Percentiles rank a stretch among this genome's conserved stretches.
These are phyloP conservation scores for Xylaria cubensis DNA, from an alignment of 495 filamentous ascomycete species.

Conservation along the genomic window DNA sequence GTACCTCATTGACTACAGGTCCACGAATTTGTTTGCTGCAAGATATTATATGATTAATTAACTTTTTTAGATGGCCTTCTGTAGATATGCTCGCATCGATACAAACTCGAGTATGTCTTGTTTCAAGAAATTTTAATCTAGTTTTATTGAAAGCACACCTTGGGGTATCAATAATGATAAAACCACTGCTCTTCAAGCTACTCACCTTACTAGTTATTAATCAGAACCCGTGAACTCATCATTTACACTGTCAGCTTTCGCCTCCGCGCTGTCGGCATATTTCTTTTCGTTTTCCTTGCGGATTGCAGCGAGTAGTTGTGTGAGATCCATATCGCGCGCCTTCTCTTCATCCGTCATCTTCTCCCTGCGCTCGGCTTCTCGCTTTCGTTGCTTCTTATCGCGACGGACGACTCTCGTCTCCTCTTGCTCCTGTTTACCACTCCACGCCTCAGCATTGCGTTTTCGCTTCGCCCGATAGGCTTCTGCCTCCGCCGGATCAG, in stretches of 20 bases:
- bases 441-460: slow-evolving; percentile 77
- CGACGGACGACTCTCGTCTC: slow-evolving; percentile 69
- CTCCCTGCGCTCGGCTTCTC: slow-evolving; percentile 70
- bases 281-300: slow-evolving; percentile 62
- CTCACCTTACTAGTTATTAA: slow-evolving; percentile 11
- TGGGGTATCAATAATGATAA: slow-evolving; percentile 30
- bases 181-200: neutral
- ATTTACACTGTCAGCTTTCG: slow-evolving; percentile 31
- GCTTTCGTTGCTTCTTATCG: slow-evolving; percentile 75
- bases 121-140: neutral
- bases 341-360: slow-evolving; percentile 78
- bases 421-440: slow-evolving; percentile 74
- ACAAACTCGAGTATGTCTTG: too few species aligned
- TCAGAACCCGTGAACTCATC: slow-evolving; percentile 57
- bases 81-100: neutral
- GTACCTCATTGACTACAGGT: too few species aligned
- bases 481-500: slow-evolving; percentile 65
- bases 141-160: neutral
- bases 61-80: neutral
- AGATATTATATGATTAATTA: neutral
- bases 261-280: slow-evolving; percentile 36
- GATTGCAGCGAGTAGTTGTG: slow-evolving; percentile 75
- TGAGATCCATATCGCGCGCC: slow-evolving; percentile 70
- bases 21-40: neutral
- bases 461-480: slow-evolving; percentile 54